Conservation (phyloP, 179 eudicot species). For the Silene coronaria region DNA sequence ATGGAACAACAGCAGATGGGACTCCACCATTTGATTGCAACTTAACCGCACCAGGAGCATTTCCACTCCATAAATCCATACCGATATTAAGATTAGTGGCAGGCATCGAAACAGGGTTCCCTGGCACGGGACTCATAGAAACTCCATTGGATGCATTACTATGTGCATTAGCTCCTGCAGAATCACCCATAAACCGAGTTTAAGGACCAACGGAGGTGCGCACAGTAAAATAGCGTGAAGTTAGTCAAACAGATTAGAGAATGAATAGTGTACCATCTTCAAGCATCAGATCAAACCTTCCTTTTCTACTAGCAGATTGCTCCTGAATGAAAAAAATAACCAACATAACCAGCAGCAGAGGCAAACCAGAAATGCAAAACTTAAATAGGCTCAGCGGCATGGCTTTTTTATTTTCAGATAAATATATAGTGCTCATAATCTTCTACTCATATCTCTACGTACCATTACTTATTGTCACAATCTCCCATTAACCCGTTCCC, state of each 20-base stretch:
- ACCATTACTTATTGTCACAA: no score
- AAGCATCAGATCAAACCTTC: constrained; percentile 91
- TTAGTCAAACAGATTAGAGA: constrained; percentile 5
- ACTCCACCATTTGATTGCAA: constrained; percentile 46
- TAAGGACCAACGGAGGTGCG: not conserved
- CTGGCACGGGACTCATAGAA: constrained; percentile 49
- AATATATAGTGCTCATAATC: no score
- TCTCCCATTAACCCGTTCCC: no score
- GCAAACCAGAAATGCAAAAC: not conserved
- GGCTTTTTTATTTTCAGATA: no score
- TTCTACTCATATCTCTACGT: no score
- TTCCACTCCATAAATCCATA: constrained; percentile 83
- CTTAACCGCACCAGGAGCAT: constrained; percentile 56
- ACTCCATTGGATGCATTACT: constrained; percentile 31
- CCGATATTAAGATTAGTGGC: constrained; percentile 78
- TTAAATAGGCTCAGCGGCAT: not conserved
- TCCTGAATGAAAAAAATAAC: constrained; percentile 38
- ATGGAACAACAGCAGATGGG: constrained; percentile 39
- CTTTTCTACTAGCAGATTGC: constrained; percentile 50
- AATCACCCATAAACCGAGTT: constrained; percentile 7
- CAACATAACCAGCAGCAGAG: not conserved
- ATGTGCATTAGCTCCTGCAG: constrained; percentile 67
- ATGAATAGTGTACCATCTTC: constrained; percentile 60
- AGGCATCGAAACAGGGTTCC: constrained; percentile 54
- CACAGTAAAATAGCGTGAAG: not conserved